A percentile compares a stretch with the other conserved stretches of the same genome.
Conservation (phyloP, 139 green algal species). For the Edaphochlamys debaryana region DNA sequence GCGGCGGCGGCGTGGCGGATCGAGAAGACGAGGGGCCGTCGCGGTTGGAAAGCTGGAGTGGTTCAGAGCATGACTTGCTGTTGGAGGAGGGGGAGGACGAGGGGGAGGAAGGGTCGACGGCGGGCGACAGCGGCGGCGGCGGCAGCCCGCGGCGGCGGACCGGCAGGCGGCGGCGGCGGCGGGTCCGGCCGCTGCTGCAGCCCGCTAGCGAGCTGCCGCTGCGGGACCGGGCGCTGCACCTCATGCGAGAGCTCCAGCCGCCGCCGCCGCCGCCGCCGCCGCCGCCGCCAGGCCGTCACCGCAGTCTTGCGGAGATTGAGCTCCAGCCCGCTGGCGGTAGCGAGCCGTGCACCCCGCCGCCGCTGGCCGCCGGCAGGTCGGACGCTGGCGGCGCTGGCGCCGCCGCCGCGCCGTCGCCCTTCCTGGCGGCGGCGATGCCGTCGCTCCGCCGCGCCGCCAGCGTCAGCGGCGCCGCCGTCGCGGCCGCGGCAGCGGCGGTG, state of each 20-base stretch:
- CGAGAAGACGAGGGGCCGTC: neutral
- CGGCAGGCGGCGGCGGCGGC: neutral
- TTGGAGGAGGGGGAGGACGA: neutral
- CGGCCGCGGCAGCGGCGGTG: no score
- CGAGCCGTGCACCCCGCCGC: no score
- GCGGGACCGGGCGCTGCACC: neutral
- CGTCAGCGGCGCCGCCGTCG: no score
- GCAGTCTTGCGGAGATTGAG: no score
- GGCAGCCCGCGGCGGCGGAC: no score
- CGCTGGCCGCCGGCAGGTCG: no score
- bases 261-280: neutral
- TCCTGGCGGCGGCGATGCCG: no score
- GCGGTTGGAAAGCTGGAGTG: neutral
- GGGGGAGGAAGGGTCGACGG: neutral
- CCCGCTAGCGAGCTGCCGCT: slow-evolving; percentile 15
- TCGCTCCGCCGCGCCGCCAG: no score
- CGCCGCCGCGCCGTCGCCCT: no score
- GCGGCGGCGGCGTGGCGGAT: neutral
- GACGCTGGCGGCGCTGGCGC: no score
- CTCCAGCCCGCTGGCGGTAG: no score
- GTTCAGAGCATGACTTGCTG: slow-evolving; percentile 10
- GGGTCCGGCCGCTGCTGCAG: neutral
- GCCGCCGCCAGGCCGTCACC: neutral
- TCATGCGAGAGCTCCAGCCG: neutral
- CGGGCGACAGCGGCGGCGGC: neutral